phyloP scores from a whole-genome alignment of 139 green algal genomes.

The Chlamydomonas eustigma region DNA sequence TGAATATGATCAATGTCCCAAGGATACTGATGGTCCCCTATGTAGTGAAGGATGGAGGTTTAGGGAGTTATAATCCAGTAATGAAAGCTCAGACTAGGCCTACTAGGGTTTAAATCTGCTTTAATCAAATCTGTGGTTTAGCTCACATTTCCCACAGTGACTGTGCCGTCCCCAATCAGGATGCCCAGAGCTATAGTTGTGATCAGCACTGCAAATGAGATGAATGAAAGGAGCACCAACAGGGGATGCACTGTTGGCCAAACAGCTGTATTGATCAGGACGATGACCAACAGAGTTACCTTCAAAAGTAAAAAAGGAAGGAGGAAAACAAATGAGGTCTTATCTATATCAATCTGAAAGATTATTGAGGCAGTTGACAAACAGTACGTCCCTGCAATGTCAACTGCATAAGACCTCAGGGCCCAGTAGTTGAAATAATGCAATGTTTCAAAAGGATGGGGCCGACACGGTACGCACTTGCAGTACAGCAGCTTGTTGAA shows the following conservation, averaged over 20 bases:
- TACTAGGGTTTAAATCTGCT: neutral
- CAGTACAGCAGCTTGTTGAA: slow-evolving; percentile 10
- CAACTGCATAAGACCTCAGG: too few species aligned
- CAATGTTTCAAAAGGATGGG: too few species aligned
- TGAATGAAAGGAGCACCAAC: neutral
- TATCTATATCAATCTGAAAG: too few species aligned
- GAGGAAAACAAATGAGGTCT: too few species aligned
- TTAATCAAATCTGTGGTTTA: neutral
- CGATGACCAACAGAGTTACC: slow-evolving; percentile 2
- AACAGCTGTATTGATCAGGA: slow-evolving; percentile 10
- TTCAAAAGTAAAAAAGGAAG: too few species aligned
- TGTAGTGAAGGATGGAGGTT: neutral
- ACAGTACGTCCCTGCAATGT: too few species aligned
- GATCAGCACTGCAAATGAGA: neutral
- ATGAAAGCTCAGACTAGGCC: neutral
- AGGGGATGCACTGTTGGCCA: slow-evolving; percentile 1
- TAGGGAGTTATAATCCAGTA: neutral
- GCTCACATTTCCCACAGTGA: neutral
- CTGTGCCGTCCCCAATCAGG: slow-evolving; percentile 1
- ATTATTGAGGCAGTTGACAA: too few species aligned
- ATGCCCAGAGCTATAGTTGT: neutral
- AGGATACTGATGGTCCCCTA: neutral
- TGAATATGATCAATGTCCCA: neutral
- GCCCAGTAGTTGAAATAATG: too few species aligned
- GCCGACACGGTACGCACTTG: too few species aligned